These are phyloP conservation scores for Purpureocillium lavendulum DNA, from an alignment of 2,329 filamentous ascomycete species.

Conservation along the genomic window DNA sequence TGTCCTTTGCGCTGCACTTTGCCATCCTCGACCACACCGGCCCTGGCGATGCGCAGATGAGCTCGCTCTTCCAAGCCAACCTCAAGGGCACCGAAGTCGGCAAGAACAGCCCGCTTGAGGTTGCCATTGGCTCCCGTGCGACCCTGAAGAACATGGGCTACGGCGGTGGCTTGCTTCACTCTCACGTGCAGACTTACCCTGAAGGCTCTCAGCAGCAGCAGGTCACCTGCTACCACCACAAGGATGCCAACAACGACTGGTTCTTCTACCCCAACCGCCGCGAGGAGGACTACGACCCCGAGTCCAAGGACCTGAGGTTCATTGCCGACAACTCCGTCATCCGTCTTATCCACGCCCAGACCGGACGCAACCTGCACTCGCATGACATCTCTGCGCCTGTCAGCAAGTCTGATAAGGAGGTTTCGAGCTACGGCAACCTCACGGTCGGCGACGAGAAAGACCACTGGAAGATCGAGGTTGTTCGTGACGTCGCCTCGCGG, in stretches of 20 bases:
- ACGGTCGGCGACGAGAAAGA: constrained; percentile 97
- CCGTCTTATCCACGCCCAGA: constrained; percentile 88
- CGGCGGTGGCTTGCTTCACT: constrained; percentile 90
- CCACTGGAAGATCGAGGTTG: constrained; percentile 90
- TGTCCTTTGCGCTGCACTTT: constrained; percentile 94
- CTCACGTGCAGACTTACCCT: constrained; percentile 91
- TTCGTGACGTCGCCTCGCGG: constrained; percentile 78
- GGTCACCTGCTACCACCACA: constrained; percentile 98
- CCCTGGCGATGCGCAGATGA: constrained; percentile 99
- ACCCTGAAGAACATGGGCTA: constrained; percentile 99
- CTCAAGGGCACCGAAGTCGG: constrained; percentile 88
- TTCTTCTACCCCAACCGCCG: constrained; percentile 92
- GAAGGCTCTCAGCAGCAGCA: constrained; percentile 93
- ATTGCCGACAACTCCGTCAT: constrained; percentile 71
- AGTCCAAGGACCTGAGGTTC: constrained; percentile 59
- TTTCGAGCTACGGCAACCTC: constrained; percentile 91
- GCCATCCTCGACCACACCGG: constrained; percentile 87
- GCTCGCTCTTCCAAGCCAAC: constrained; percentile 97
- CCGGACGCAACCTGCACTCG: constrained; percentile 93
- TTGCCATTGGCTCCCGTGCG: constrained; percentile 79
- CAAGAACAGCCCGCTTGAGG: constrained; percentile 86
- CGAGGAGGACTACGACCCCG: constrained; percentile 63
- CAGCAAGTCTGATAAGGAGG: constrained; percentile 83
- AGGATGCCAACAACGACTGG: constrained; percentile 99
- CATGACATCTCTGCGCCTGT: constrained; percentile 84